These are phyloP conservation scores for Nigrograna mackinnonii DNA, from an alignment of 2,329 filamentous ascomycete genomes.

Conservation along the genomic window DNA sequence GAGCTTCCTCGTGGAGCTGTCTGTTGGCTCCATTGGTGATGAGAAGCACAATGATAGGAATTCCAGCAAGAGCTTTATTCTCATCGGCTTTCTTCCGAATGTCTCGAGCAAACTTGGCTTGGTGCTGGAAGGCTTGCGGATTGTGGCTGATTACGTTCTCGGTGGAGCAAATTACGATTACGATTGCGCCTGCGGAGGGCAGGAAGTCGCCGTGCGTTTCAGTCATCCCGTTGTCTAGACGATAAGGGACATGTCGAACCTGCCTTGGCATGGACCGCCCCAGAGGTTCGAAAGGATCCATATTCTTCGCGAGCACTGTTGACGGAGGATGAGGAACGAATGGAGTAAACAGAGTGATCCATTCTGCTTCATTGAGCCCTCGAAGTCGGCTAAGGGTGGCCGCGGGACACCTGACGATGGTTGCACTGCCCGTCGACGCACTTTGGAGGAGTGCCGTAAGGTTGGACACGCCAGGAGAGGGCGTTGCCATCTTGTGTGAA, in stretches of 20 bases:
- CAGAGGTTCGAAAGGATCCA: slow-evolving; percentile 74
- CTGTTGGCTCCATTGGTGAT: slow-evolving; percentile 18
- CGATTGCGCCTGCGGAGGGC: slow-evolving; percentile 59
- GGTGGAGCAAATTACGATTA: slow-evolving; percentile 58
- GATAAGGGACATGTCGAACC: slow-evolving; percentile 74
- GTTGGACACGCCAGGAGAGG: slow-evolving; percentile 13
- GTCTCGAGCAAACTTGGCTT: slow-evolving; percentile 31
- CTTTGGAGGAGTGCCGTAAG: slow-evolving; percentile 19
- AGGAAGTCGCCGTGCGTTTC: slow-evolving; percentile 66
- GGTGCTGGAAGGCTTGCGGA: slow-evolving; percentile 28
- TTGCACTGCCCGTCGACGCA: slow-evolving; percentile 19
- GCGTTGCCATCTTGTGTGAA: slow-evolving; percentile 17
- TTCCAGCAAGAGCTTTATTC: slow-evolving; percentile 13
- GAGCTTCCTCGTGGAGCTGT: slow-evolving; percentile 20
- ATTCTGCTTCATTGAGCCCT: slow-evolving; percentile 40
- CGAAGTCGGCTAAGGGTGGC: slow-evolving; percentile 29
- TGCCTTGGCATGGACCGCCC: slow-evolving; percentile 65
- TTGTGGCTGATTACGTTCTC: slow-evolving; percentile 27
- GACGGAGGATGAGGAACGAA: slow-evolving; percentile 54
- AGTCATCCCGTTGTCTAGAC: slow-evolving; percentile 65
- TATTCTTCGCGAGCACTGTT: slow-evolving; percentile 42
- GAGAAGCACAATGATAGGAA: slow-evolving; percentile 31
- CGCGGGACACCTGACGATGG: slow-evolving; percentile 28
- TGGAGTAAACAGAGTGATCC: slow-evolving; percentile 53
- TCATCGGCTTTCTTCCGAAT: slow-evolving; percentile 19